Evolutionary conservation across 1,284 basidiomycete genomes (phyloP).

Genomic region (Pascua sp.): DNA sequence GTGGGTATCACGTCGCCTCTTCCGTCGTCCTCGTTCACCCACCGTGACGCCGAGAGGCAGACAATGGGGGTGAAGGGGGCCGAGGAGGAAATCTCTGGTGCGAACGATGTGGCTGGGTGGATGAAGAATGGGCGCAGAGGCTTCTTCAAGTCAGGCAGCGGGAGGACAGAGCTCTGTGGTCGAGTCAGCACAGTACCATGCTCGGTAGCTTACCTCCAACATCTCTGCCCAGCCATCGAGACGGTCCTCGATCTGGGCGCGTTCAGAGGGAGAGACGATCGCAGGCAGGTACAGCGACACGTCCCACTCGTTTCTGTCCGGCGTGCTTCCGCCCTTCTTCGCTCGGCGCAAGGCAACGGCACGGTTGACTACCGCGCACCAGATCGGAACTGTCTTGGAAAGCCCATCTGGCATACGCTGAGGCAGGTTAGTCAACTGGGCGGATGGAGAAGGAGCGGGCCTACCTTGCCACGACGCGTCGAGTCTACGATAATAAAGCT

Average conservation of each 20-base stretch:
- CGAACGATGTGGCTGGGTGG: conserved; percentile 36
- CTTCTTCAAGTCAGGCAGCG: conserved; percentile 36
- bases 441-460: not conserved
- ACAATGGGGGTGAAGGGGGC: conserved; percentile 44
- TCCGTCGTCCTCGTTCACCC: conserved; percentile 27
- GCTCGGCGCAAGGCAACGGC: conserved; percentile 52
- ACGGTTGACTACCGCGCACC: conserved; percentile 88
- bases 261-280: conserved; percentile 45
- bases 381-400: conserved; percentile 90
- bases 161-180: conserved; percentile 39
- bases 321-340: not conserved
- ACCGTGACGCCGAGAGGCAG: conserved; percentile 46
- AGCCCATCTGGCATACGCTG: conserved; percentile 85
- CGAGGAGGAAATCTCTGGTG: conserved; percentile 27
- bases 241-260: conserved; percentile 54
- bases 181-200: not conserved
- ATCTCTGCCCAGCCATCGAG: conserved; percentile 64
- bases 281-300: conserved; percentile 40
- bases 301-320: conserved; percentile 29
- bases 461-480: conserved; percentile 77
- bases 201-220: conserved; percentile 51
- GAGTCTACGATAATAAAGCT: conserved; percentile 89
- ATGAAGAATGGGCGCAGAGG: conserved; percentile 50
- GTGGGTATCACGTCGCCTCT: conserved; percentile 30
- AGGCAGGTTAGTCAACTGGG: not conserved